These are phyloP conservation scores for Ramaria rubella DNA, from an alignment of 768 basidiomycete genomes.

Conservation along the genomic window DNA sequence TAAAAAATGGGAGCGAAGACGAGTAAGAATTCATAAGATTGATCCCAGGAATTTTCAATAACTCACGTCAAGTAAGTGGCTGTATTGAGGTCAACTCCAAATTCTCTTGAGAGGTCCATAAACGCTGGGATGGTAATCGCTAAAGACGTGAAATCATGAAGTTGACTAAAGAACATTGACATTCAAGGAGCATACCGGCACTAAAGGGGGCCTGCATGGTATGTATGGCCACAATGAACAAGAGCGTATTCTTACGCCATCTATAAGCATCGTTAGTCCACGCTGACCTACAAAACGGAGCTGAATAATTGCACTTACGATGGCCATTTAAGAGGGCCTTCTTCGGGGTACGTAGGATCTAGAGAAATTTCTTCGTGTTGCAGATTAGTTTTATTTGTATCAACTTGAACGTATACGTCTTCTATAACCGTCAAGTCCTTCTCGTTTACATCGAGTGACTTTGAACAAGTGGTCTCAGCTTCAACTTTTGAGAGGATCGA, in stretches of 20 bases:
- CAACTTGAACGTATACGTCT: too few species aligned
- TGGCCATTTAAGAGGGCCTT: neutral
- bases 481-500: too few species aligned
- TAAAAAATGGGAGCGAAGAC: neutral
- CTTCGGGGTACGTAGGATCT: too few species aligned
- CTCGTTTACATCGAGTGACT: too few species aligned
- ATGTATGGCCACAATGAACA: neutral
- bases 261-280: neutral
- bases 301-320: neutral
- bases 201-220: neutral
- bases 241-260: conserved; percentile 1
- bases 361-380: too few species aligned
- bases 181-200: neutral
- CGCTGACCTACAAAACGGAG: neutral
- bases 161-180: neutral
- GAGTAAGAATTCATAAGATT: too few species aligned
- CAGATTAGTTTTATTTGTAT: too few species aligned
- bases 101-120: conserved; percentile 1
- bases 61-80: neutral
- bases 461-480: too few species aligned
- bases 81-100: neutral
- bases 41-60: neutral
- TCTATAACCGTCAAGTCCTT: too few species aligned
- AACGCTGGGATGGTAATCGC: conserved; percentile 1
- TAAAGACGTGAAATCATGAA: neutral